Evolutionary conservation across 306 rosid genomes (phyloP).

Genomic region (Fragaria ananassa): DNA sequence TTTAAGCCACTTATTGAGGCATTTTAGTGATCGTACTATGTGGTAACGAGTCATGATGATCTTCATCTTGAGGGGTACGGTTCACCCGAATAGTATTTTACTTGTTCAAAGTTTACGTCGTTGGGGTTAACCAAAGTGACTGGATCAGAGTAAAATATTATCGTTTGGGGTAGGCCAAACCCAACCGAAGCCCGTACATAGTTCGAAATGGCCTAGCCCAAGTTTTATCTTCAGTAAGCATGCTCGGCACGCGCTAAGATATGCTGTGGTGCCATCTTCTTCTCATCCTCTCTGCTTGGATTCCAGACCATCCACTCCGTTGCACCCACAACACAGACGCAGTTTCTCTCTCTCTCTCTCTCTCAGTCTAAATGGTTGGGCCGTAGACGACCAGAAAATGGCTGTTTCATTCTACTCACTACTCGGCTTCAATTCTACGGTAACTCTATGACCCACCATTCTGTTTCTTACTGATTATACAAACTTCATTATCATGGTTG

Average conservation of each 20-base stretch:
- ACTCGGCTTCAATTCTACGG: conserved; percentile 53
- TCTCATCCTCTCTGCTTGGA: conserved; percentile 16
- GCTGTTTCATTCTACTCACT: conserved; percentile 58
- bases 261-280: not conserved
- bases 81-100: no score
- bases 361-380: conserved; percentile 45
- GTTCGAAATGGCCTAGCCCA: not conserved
- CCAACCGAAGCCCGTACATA: no score
- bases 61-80: no score
- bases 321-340: not conserved
- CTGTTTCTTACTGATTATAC: not conserved
- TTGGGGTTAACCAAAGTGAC: no score
- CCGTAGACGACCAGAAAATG: conserved; percentile 44
- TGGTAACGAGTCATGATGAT: no score
- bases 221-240: not conserved
- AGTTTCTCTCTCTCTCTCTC: conserved; percentile 8
- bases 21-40: no score
- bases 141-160: no score
- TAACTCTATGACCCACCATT: conserved; percentile 18
- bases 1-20: no score
- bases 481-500: not conserved
- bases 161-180: no score
- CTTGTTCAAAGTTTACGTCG: no score
- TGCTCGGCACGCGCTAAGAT: conserved; percentile 25
- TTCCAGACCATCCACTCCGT: conserved; percentile 21